These are phyloP conservation scores for Rhododendron vialii DNA, from an alignment of 148 eudicot genomes.

Conservation along the genomic window DNA sequence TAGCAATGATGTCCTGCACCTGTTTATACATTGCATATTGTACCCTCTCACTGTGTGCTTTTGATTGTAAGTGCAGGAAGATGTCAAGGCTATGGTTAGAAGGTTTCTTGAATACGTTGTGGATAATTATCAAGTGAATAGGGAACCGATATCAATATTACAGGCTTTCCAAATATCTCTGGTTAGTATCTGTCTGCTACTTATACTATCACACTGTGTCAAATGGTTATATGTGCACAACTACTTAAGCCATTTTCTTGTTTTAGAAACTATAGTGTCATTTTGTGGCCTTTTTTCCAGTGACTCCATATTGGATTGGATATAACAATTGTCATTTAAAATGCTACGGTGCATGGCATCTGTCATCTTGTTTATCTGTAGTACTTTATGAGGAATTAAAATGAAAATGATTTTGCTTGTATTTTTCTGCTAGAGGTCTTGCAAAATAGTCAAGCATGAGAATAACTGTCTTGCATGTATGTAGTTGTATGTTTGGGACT, in stretches of 20 bases:
- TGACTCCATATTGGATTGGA: neutral
- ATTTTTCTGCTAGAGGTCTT: neutral
- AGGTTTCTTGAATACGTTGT: slow-evolving; percentile 64
- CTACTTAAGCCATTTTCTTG: neutral
- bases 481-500: neutral
- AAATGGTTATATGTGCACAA: neutral
- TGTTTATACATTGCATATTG: neutral
- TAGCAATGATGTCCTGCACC: neutral
- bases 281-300: neutral
- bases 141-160: slow-evolving; percentile 46
- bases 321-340: too few species aligned
- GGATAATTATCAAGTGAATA: slow-evolving; percentile 53
- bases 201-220: neutral
- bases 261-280: neutral
- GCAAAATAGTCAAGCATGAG: neutral
- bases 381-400: neutral
- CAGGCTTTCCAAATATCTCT: slow-evolving; percentile 86
- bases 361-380: neutral
- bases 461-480: neutral
- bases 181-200: slow-evolving; percentile 38
- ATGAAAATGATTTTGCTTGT: neutral
- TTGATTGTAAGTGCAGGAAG: slow-evolving; percentile 48
- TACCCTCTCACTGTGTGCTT: neutral
- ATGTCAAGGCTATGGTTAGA: slow-evolving; percentile 39
- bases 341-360: neutral